Percentiles rank a stretch among this genome's conserved stretches.
Evolutionary conservation across 2,329 filamentous ascomycete species (phyloP).

Genomic region (Colletotrichum sp.): DNA sequence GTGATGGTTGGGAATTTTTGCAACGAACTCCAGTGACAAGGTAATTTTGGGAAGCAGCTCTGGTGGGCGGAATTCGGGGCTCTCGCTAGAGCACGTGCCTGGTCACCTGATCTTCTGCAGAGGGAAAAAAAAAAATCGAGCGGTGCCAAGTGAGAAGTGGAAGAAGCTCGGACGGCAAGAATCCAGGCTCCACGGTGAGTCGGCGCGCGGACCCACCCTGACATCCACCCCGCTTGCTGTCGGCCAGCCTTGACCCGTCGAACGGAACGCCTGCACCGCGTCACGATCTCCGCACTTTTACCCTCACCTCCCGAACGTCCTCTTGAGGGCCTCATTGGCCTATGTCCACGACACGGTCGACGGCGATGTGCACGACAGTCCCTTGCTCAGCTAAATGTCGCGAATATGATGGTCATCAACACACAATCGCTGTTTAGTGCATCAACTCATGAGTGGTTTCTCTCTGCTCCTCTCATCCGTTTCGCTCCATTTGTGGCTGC

Average conservation of each 20-base stretch:
- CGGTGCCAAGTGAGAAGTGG: neutral
- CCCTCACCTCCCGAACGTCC: conserved; percentile 13
- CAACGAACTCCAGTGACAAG: neutral
- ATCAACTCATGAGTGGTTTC: neutral
- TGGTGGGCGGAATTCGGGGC: neutral
- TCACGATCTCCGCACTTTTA: conserved; percentile 20
- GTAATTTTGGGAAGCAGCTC: neutral
- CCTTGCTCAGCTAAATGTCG: neutral
- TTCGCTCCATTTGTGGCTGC: neutral
- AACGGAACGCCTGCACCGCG: conserved; percentile 1
- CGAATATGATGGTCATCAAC: neutral
- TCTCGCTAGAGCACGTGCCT: conserved; percentile 9
- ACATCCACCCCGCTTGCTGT: neutral
- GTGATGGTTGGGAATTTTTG: conserved; percentile 16
- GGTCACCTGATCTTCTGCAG: neutral
- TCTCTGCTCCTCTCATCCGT: neutral
- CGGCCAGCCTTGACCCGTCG: conserved; percentile 1
- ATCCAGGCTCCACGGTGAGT: neutral
- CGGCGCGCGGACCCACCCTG: neutral
- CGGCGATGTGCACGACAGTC: neutral
- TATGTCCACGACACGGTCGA: neutral
- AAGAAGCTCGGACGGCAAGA: conserved; percentile 2
- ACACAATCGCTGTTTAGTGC: neutral
- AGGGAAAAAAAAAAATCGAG: neutral
- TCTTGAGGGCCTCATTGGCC: neutral